Conservation (phyloP, 345 rosid genomes). For the thale cress (Arabidopsis thaliana) region DNA sequence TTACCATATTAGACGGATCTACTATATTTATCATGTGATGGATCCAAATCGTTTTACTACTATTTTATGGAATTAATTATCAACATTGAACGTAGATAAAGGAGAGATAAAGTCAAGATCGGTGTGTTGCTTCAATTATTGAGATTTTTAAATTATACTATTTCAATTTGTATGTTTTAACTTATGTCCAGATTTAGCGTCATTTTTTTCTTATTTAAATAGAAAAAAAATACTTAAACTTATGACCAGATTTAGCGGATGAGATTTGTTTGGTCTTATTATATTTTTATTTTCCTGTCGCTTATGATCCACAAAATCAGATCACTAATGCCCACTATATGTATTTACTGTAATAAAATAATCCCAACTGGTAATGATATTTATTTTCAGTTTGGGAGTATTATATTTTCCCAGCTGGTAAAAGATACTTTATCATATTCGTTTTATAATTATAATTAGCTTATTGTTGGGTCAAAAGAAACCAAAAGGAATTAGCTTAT, state of each 20-base stretch:
- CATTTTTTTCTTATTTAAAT: not conserved
- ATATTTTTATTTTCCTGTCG: not conserved
- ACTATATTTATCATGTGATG: not conserved
- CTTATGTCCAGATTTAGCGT: too few species aligned
- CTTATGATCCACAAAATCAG: slow-evolving; percentile 9
- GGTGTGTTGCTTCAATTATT: not conserved
- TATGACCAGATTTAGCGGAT: not conserved
- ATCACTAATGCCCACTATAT: not conserved
- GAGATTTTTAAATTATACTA: not conserved
- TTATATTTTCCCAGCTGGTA: not conserved
- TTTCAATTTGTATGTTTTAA: not conserved
- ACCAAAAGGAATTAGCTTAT: too few species aligned
- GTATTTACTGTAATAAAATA: not conserved
- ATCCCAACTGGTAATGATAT: too few species aligned
- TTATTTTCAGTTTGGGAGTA: not conserved
- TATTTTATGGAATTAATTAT: not conserved
- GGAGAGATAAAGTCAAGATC: not conserved
- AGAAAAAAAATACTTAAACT: not conserved
- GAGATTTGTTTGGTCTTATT: not conserved
- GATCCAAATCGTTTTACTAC: not conserved
- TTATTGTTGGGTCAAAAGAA: not conserved
- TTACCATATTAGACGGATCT: not conserved
- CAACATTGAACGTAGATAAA: not conserved
- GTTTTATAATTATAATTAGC: not conserved
- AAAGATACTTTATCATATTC: not conserved